A percentile compares a stretch with the other conserved stretches of the same genome.
phyloP scores from a whole-genome alignment of 208 protist genomes.

The Leishmania tropica region DNA sequence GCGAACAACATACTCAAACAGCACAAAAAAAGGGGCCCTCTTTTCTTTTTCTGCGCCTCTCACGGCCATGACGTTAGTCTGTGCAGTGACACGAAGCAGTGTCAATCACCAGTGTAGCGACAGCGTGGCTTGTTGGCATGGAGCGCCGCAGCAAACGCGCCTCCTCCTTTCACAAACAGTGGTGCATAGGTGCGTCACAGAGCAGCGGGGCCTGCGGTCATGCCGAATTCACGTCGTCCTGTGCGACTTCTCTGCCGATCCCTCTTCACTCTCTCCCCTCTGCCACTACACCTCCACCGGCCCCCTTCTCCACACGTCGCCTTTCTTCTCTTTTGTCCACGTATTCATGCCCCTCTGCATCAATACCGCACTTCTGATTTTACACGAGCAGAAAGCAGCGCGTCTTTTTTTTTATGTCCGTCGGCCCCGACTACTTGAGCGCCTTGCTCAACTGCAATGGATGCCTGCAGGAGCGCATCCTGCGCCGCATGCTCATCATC shows the following conservation, averaged over 20 bases:
- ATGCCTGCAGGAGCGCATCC: constrained; percentile 4
- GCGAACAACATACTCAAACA: background rate
- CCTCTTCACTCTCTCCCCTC: too few species aligned
- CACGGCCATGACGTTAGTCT: background rate
- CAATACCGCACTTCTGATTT: background rate
- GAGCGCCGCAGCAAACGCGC: background rate
- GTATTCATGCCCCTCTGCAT: background rate
- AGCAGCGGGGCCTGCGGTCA: background rate
- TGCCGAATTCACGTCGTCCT: background rate
- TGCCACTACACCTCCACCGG: background rate
- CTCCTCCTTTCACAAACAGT: background rate
- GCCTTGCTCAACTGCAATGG: constrained; percentile 1
- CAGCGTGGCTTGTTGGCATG: background rate
- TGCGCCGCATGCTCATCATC: background rate
- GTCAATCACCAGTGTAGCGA: background rate
- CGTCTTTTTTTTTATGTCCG: background rate
- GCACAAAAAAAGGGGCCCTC: background rate
- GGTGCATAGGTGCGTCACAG: background rate
- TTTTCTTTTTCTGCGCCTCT: background rate
- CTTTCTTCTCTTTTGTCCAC: too few species aligned
- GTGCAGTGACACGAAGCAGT: background rate
- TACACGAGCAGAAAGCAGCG: background rate
- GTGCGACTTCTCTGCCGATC: too few species aligned
- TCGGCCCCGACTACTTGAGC: background rate
- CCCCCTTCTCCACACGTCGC: background rate